These are phyloP conservation scores for Silene conica DNA, from an alignment of 148 eudicot genomes.

Conservation along the genomic window DNA sequence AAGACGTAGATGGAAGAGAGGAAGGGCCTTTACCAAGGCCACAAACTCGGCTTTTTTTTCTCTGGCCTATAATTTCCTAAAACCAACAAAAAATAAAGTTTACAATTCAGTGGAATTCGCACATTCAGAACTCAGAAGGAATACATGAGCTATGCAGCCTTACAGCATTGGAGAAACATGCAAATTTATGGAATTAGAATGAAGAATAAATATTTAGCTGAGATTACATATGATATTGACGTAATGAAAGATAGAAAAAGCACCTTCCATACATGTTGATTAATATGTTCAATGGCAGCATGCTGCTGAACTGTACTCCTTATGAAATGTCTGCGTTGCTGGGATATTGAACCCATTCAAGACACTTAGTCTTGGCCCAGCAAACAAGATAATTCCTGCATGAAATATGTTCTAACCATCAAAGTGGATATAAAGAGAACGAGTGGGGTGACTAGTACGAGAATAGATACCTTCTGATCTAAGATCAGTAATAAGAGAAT, in stretches of 20 bases:
- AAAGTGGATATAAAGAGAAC: neutral
- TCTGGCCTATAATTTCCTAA: too few relatives aligned
- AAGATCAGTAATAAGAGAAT: constrained; percentile 58
- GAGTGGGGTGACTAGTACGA: neutral
- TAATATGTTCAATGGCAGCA: constrained; percentile 92
- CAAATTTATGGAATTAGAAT: too few relatives aligned
- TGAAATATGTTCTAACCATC: constrained; percentile 15
- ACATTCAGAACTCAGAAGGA: too few relatives aligned
- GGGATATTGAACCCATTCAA: constrained; percentile 49
- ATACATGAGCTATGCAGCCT: too few relatives aligned
- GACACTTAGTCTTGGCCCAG: constrained; percentile 73
- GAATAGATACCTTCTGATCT: constrained; percentile 68
- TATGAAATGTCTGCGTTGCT: constrained; percentile 64
- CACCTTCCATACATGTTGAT: constrained; percentile 94
- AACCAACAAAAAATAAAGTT: too few relatives aligned
- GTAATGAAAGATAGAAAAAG: neutral
- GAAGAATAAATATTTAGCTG: neutral
- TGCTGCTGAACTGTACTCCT: constrained; percentile 78
- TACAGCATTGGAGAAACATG: too few relatives aligned
- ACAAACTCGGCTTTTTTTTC: too few relatives aligned
- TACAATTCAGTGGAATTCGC: too few relatives aligned
- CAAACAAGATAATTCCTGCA: constrained; percentile 68
- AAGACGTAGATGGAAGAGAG: too few relatives aligned
- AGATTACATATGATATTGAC: neutral
- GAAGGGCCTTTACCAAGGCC: too few relatives aligned